A percentile compares a stretch with the other conserved stretches of the same genome.
Evolutionary conservation across 768 basidiomycete genomes (phyloP).

Genomic region (Guyanaporus albipodus): DNA sequence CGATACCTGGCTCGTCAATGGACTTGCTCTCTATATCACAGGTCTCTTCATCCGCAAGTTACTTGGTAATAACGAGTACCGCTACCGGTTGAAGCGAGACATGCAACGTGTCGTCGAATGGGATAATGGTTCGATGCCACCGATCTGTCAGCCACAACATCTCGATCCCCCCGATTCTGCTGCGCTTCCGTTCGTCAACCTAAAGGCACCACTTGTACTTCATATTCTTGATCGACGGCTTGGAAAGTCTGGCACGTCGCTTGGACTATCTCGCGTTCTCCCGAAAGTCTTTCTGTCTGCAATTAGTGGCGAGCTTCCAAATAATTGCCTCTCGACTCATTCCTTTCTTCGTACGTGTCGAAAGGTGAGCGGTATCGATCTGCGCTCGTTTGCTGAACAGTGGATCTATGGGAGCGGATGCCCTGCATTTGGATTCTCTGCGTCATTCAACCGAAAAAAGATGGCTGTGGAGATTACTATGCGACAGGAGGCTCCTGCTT

Average conservation of each 20-base stretch:
- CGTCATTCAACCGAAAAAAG: conserved; percentile 94
- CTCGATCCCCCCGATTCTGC: conserved; percentile 81
- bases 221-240: conserved; percentile 93
- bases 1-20: conserved; percentile 96
- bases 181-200: conserved; percentile 81
- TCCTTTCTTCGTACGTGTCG: conserved; percentile 88
- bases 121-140: conserved; percentile 87
- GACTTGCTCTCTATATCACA: conserved; percentile 86
- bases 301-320: conserved; percentile 82
- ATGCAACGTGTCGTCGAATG: conserved; percentile 87
- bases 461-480: conserved; percentile 97
- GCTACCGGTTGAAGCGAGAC: conserved; percentile 92
- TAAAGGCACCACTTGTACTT: conserved; percentile 93
- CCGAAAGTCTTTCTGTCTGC: conserved; percentile 95
- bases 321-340: conserved; percentile 84
- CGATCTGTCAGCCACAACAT: conserved; percentile 87
- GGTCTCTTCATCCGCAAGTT: conserved; percentile 82
- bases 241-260: conserved; percentile 91
- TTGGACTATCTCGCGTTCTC: conserved; percentile 90
- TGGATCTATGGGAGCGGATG: conserved; percentile 99
- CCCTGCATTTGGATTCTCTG: conserved; percentile 84
- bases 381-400: conserved; percentile 91
- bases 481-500: conserved; percentile 83
- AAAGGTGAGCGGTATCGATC: conserved; percentile 90
- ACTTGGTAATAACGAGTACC: conserved; percentile 95